Percentiles rank a stretch among this genome's conserved stretches.
phyloP scores from a whole-genome alignment of 441 rosid genomes.

The Populus tomentosa region DNA sequence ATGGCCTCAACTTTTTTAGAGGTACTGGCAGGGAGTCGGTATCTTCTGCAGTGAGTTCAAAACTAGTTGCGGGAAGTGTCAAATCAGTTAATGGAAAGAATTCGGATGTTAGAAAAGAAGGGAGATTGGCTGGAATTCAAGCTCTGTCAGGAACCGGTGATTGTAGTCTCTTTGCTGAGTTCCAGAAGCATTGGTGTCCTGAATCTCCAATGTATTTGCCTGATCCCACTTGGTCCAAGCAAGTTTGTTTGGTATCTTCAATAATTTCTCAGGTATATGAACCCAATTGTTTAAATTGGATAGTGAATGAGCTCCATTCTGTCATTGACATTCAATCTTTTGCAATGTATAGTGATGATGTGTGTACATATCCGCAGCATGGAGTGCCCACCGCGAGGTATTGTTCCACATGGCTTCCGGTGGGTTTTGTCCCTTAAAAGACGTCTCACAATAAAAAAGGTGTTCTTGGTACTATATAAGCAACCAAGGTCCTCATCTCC shows the following conservation, averaged over 20 bases:
- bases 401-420: no score
- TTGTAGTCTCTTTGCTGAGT: slow-evolving; percentile 61
- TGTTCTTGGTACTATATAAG: no score
- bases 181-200: slow-evolving; percentile 52
- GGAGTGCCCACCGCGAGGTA: no score
- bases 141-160: slow-evolving; percentile 64
- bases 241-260: slow-evolving; percentile 13
- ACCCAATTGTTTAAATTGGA: neutral
- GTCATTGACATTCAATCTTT: neutral
- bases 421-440: no score
- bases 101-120: slow-evolving; percentile 31
- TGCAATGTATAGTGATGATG: no score
- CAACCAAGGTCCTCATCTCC: no score
- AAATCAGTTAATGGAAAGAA: slow-evolving; percentile 47
- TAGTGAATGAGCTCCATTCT: neutral
- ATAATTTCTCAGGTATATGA: neutral
- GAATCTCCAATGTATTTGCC: slow-evolving; percentile 48
- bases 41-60: slow-evolving; percentile 33
- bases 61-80: slow-evolving; percentile 45
- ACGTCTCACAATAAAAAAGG: no score
- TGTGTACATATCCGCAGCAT: no score
- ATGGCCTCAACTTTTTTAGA: slow-evolving; percentile 2
- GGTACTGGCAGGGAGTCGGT: slow-evolving; percentile 43
- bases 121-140: slow-evolving; percentile 46
- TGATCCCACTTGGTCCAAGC: slow-evolving; percentile 65